Base-by-base conservation (phyloP, 2,329 filamentous ascomycete genomes). In the Exophiala mesophila region DNA sequence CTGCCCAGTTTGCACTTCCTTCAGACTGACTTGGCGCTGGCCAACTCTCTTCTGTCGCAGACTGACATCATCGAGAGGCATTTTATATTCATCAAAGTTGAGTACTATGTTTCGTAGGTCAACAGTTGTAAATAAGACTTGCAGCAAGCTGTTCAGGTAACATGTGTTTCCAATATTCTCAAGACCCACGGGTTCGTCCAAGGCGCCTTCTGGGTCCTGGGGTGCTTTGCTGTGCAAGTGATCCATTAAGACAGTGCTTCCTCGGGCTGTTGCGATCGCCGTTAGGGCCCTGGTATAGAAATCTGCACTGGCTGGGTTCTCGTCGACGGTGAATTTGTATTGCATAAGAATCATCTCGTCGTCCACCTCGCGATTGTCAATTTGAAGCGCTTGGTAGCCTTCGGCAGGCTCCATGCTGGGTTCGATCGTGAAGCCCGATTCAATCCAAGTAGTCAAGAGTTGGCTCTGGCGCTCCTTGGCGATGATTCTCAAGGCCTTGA, bases 151-250 rank as follows among this genome's bases (percentile, higher is more conserved):
- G 69, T 98, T 98, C 41, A 98, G 74, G 58, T 98, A 98, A 63
- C 92, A 98, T 0, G 94, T 98, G 58, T 98, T 98, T 45, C 92
- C 89, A 44, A 97, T 94, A 55, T 97, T 98, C 50, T 82, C 77
- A 4, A 97, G 74, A 0, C 92, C 92, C 16, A 94, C 85, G 0
- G 92, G 92, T 63, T 86, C 80, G 20, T 77, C 70, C 34, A 66
- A 63, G 45, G 55, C 59, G 26, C 64, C 57, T 57, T 50, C 60
- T 15, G 44, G 45, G 28, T 19, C 36, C 33, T 46, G 44, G 5
- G 44, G 45, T 7, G 47, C 41, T 12, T 32, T 39, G 32, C 42
- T 47, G n/a, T 53, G 47, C 15, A 55, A 24, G 29, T 50, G 46
- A 26, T 50, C 45, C 29, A 48, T 38, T 30, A 55, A 44, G 19